Evolutionary conservation across 2,329 filamentous ascomycete genomes (phyloP).

Genomic region (Xenoacremonium recifei): DNA sequence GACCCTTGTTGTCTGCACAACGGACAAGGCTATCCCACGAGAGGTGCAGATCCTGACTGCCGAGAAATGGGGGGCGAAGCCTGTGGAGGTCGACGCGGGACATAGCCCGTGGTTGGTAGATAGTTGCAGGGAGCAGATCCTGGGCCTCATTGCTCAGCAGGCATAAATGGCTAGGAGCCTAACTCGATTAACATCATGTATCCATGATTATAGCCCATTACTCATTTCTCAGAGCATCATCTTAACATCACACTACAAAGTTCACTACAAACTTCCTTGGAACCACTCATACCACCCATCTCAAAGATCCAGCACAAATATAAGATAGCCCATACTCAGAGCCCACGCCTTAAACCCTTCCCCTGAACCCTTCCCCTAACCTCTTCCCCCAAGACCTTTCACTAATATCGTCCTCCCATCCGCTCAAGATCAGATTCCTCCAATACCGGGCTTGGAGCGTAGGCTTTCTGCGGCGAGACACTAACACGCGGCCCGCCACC

Average conservation of each 20-base stretch:
- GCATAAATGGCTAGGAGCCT: too few relatives aligned
- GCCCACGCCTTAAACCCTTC: background rate
- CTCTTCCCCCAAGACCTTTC: too few relatives aligned
- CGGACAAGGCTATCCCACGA: slow-evolving; percentile 7
- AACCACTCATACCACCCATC: background rate
- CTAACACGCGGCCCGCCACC: slow-evolving; percentile 4
- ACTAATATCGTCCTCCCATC: slow-evolving; percentile 26
- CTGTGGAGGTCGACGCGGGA: slow-evolving; percentile 12
- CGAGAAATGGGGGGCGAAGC: slow-evolving; percentile 6
- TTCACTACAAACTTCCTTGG: background rate
- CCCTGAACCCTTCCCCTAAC: too few relatives aligned
- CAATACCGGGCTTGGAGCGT: slow-evolving; percentile 12
- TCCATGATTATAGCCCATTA: background rate
- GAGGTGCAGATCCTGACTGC: slow-evolving; percentile 4
- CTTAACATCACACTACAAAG: background rate
- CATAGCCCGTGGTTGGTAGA: slow-evolving; percentile 17
- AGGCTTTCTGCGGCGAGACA: slow-evolving; percentile 5
- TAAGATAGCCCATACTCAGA: background rate
- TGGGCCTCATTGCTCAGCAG: slow-evolving; percentile 2
- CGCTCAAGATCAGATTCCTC: slow-evolving; percentile 25
- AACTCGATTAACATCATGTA: background rate
- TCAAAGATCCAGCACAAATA: background rate
- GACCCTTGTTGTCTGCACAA: slow-evolving; percentile 5
- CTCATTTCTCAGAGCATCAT: background rate
- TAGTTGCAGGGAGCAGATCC: slow-evolving; percentile 4